phyloP scores from a whole-genome alignment of 305 asterid genomes.

The Fraxinus velutina region DNA sequence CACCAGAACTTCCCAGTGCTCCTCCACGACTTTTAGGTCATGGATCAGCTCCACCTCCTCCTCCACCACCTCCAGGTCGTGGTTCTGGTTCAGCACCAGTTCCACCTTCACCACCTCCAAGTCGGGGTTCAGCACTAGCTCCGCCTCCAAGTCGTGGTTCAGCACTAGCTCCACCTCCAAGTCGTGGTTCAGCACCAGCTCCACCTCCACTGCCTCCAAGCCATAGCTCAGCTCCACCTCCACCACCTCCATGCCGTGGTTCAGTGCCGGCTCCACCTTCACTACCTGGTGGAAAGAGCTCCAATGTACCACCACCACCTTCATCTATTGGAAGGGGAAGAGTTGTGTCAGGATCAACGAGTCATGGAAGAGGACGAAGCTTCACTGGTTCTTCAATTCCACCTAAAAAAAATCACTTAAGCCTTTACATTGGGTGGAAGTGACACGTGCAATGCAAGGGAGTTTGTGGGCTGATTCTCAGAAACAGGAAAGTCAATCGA shows the following conservation, averaged over 20 bases:
- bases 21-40: constrained; percentile 40
- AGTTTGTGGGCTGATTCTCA: constrained; percentile 96
- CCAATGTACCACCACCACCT: constrained; percentile 62
- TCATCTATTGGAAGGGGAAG: constrained; percentile 65
- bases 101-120: background rate
- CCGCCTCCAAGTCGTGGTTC: constrained; percentile 31
- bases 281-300: constrained; percentile 60
- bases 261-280: constrained; percentile 51
- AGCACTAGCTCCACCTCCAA: constrained; percentile 16
- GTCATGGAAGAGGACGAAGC: constrained; percentile 55
- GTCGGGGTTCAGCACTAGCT: background rate
- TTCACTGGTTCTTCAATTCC: constrained; percentile 65
- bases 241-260: constrained; percentile 25
- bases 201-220: background rate
- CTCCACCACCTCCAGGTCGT: constrained; percentile 35
- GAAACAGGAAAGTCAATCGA: constrained; percentile 68
- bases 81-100: background rate
- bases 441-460: constrained; percentile 92
- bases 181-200: constrained; percentile 29
- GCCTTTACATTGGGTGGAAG: constrained; percentile 97
- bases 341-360: constrained; percentile 41
- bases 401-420: constrained; percentile 73
- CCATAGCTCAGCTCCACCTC: background rate
- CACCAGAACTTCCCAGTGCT: constrained; percentile 20
- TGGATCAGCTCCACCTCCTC: constrained; percentile 44